Evolutionary conservation across 331 rosid genomes (phyloP).

Genomic region (Acacia pycnantha): DNA sequence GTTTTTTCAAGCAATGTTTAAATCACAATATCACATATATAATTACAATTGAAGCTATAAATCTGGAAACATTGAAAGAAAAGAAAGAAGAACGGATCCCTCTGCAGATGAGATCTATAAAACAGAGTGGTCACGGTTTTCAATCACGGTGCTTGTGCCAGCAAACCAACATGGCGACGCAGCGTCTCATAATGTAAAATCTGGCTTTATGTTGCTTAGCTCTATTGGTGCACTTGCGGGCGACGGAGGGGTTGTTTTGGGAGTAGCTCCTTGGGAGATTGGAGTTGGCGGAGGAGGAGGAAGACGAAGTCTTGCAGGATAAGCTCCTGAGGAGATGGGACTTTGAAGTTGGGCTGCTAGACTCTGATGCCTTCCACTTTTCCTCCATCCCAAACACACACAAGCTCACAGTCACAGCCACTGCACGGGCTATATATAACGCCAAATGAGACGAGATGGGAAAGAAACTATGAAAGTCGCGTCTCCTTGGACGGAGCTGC

Average conservation of each 20-base stretch:
- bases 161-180: constrained; percentile 95
- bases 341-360: constrained; percentile 52
- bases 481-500: constrained; percentile 12
- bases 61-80: neutral
- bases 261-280: constrained; percentile 71
- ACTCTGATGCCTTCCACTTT: constrained; percentile 56
- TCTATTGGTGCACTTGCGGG: constrained; percentile 70
- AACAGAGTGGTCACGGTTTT: constrained; percentile 28
- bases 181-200: constrained; percentile 88
- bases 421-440: too few species aligned
- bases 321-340: constrained; percentile 49
- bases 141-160: constrained; percentile 96
- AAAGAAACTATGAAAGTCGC: constrained; percentile 8
- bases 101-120: constrained; percentile 35
- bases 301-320: constrained; percentile 41
- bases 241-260: constrained; percentile 62
- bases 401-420: neutral
- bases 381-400: constrained; percentile 56
- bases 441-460: constrained; percentile 16
- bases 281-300: constrained; percentile 44
- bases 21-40: constrained; percentile 33
- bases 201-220: constrained; percentile 98
- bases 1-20: constrained; percentile 33
- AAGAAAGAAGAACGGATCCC: constrained; percentile 10
- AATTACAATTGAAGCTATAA: constrained; percentile 51